A percentile compares a stretch with the other conserved stretches of the same genome.
Conservation (phyloP, 257 asterid species). For the Linaria vulgaris region DNA sequence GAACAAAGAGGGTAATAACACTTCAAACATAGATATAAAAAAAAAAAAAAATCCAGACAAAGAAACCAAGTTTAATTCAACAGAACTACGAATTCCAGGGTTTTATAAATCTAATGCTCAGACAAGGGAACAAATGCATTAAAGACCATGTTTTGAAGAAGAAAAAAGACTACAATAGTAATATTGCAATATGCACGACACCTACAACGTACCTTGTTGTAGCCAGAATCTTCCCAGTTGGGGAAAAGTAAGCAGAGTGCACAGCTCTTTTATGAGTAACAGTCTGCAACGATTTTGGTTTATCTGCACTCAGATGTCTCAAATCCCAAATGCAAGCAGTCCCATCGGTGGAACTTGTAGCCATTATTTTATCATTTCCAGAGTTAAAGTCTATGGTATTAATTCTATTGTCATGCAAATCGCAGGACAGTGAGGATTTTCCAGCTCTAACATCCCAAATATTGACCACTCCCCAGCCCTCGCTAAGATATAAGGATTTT, state of each 20-base stretch:
- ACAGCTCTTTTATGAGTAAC: conserved; percentile 65
- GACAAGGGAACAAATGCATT: neutral
- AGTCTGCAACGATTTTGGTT: conserved; percentile 42
- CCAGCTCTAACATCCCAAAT: conserved; percentile 73
- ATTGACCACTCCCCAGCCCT: conserved; percentile 58
- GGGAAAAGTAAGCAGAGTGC: conserved; percentile 89
- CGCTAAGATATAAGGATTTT: conserved; percentile 58
- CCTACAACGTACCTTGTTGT: conserved; percentile 75
- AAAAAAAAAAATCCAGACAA: too few relatives aligned
- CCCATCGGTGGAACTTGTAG: conserved; percentile 80
- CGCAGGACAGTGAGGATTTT: conserved; percentile 46
- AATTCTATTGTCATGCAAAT: conserved; percentile 65
- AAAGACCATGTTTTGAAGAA: conserved; percentile 1
- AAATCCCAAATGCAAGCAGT: conserved; percentile 95
- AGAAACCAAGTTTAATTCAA: too few relatives aligned
- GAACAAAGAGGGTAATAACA: too few relatives aligned
- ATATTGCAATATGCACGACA: too few relatives aligned
- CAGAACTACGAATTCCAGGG: too few relatives aligned
- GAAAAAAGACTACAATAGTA: too few relatives aligned
- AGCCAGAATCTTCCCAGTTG: conserved; percentile 74
- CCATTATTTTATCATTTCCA: conserved; percentile 56
- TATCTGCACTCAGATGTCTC: conserved; percentile 46
- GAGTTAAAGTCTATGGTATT: conserved; percentile 72
- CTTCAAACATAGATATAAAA: too few relatives aligned
- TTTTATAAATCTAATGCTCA: too few relatives aligned